Evolutionary conservation across 345 rosid genomes (phyloP).

Genomic region (Psidium guajava): DNA sequence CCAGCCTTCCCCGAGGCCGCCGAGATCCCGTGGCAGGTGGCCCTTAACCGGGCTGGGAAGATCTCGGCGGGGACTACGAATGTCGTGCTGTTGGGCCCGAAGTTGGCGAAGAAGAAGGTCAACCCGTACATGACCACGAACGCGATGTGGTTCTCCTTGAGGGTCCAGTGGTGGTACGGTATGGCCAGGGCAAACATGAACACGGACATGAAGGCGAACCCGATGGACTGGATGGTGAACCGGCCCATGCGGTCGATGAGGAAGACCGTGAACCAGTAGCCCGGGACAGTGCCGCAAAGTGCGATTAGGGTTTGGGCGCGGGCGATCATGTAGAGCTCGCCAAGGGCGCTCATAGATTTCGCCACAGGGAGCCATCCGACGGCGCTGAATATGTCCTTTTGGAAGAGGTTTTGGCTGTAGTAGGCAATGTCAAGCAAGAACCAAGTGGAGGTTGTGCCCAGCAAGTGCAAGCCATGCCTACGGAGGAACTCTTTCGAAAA

Average conservation of each 20-base stretch:
- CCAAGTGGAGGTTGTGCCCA: conserved; percentile 11
- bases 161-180: conserved; percentile 13
- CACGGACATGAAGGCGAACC: conserved; percentile 13
- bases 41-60: conserved; percentile 4
- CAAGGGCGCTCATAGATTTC: conserved; percentile 9
- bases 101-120: conserved; percentile 10
- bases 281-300: conserved; percentile 15
- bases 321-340: conserved; percentile 7
- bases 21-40: conserved; percentile 13
- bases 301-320: conserved; percentile 10
- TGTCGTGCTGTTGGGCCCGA: conserved; percentile 10
- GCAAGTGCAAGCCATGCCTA: conserved; percentile 15
- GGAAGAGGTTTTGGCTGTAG: conserved; percentile 15
- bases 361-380: conserved; percentile 7
- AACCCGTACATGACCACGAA: conserved; percentile 1
- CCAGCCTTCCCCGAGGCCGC: conserved; percentile 8
- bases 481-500: conserved; percentile 6
- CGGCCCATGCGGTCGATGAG: conserved; percentile 15
- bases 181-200: conserved; percentile 18
- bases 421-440: conserved; percentile 14
- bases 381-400: conserved; percentile 17
- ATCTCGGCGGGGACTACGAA: conserved; percentile 7
- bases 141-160: not conserved
- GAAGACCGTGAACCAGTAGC: conserved; percentile 18
- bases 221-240: conserved; percentile 14